Percentiles rank a stretch among this genome's conserved stretches.
Evolutionary conservation across 2,329 filamentous ascomycete species (phyloP).

Genomic region (Pseudocercospora pini-densiflorae): DNA sequence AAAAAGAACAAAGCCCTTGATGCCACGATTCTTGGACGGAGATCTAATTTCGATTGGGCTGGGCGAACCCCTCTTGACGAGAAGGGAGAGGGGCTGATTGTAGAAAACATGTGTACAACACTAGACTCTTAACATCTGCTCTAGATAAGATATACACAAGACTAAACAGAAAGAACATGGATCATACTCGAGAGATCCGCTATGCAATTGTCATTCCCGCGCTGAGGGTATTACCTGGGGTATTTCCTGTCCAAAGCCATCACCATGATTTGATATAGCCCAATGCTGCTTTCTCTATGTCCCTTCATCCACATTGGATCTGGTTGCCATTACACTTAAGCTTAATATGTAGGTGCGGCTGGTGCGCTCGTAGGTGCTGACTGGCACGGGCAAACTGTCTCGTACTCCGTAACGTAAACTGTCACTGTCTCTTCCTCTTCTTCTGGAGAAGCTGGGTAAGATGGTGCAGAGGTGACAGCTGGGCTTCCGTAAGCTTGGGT

Average conservation of each 20-base stretch:
- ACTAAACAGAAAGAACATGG: conserved; percentile 4
- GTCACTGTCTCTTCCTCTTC: conserved; percentile 17
- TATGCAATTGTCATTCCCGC: conserved; percentile 10
- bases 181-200: conserved; percentile 6
- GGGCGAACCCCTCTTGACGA: neutral
- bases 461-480: conserved; percentile 15
- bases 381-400: conserved; percentile 21
- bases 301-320: conserved; percentile 8
- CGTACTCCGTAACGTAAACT: conserved; percentile 18
- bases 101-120: neutral
- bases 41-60: neutral
- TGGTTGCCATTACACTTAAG: conserved; percentile 1
- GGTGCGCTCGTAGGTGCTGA: conserved; percentile 5
- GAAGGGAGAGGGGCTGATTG: neutral
- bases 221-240: neutral
- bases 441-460: conserved; percentile 7
- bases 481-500: conserved; percentile 10
- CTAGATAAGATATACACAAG: conserved; percentile 6
- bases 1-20: neutral
- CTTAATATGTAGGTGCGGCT: conserved; percentile 11
- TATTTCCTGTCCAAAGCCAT: conserved; percentile 10
- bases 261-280: neutral
- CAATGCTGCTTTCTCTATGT: conserved; percentile 1
- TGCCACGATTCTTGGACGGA: neutral
- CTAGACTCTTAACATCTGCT: conserved; percentile 5